Evolutionary conservation across 345 rosid species (phyloP), one percentile per base, ranked within the genome.

Genomic region (Cardamine occulta): DNA sequence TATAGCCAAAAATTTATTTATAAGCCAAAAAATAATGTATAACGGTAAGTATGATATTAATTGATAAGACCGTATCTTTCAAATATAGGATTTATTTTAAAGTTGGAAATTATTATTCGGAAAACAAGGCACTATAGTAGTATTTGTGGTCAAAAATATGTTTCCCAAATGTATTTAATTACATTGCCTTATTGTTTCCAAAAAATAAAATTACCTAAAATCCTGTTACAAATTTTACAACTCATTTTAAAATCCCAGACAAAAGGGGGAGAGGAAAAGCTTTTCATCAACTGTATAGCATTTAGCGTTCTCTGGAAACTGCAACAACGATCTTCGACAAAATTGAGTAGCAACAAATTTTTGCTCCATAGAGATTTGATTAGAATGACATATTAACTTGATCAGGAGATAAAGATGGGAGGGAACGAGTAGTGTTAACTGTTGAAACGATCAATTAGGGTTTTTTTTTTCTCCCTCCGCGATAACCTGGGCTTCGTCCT

Each of bases 381-480:
- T 51, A 42, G 54, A 49, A 57, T 57, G 24, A 6, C 8, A 35
- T 31, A 28, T 8, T 8, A 66, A 48, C 55, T 18, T 49, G 21
- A 52, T 47, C 31, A 63, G 52, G 45, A 51, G 74, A 67, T 24
- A 10, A 10, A 23, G 14, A 47, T 47, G 4, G 19, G 63, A 31
- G 15, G 13, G 51, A 67, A 9, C 51, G 56, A 64, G 18, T 73
- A 31, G 77, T 17, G 62, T 28, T 21, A 28, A 62, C 74, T 44
- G 42, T 10, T 62, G 56, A 53, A 69, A 69, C 23, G 49, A 61
- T 18, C 35, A 64, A 26, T 77, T 77, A 77, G 80, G 80, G 76
- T 57, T 31, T 35, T 48, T 9, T 21, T 39, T 37, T 8, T 13
- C 57, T 63, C 19, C 52, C 60, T 74, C 66, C 62, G 24, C 42